Evolutionary conservation across 2,329 filamentous ascomycete genomes (phyloP).

Genomic region (Colletotrichum graminicola): DNA sequence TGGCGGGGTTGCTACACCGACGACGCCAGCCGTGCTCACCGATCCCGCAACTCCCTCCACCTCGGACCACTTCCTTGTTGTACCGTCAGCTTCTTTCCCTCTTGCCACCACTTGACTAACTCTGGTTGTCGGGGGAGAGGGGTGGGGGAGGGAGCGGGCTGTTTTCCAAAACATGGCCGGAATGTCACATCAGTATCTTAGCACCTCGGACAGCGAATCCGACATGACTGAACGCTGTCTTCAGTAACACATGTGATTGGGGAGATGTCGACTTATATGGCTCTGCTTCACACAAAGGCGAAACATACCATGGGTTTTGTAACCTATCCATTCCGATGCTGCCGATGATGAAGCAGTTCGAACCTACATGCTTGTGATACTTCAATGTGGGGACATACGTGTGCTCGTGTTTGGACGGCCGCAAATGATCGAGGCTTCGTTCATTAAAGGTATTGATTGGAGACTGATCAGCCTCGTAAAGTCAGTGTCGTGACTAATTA

Average conservation of each 20-base stretch:
- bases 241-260: background rate
- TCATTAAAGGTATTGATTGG: slow-evolving; percentile 12
- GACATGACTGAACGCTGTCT: background rate
- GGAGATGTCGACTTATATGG: background rate
- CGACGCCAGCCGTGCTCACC: background rate
- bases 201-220: no score
- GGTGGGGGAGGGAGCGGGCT: no score
- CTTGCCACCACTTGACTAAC: background rate
- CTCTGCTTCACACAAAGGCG: background rate
- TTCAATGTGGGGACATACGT: background rate
- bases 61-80: background rate
- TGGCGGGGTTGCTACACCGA: slow-evolving; percentile 23
- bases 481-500: slow-evolving; percentile 25
- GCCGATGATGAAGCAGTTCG: background rate
- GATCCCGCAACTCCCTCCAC: slow-evolving; percentile 1
- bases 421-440: background rate
- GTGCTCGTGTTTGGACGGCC: background rate
- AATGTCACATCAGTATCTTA: background rate
- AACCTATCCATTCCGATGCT: background rate
- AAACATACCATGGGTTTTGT: no score
- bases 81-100: background rate
- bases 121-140: background rate
- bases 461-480: slow-evolving; percentile 11
- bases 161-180: background rate
- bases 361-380: background rate